Conservation (phyloP, 2,329 filamentous ascomycete species). For the Fusarium sublunatum region DNA sequence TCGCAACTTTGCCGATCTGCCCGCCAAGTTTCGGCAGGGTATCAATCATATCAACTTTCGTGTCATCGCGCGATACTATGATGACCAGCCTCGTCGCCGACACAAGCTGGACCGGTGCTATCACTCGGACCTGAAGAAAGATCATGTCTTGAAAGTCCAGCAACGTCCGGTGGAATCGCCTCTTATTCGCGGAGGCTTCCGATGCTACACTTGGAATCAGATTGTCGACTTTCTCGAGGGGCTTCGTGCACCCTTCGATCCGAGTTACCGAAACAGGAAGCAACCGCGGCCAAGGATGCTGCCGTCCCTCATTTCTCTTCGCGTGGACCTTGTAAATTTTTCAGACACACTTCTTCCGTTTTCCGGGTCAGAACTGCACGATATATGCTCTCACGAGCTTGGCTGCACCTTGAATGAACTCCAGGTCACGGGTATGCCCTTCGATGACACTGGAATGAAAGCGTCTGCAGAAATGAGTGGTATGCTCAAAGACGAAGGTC, state of each 20-base stretch:
- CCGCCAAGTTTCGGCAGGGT: slow-evolving; percentile 54
- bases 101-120: slow-evolving; percentile 58
- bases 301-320: slow-evolving; percentile 59
- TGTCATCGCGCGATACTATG: slow-evolving; percentile 66
- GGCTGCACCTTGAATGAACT: slow-evolving; percentile 65
- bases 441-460: slow-evolving; percentile 61
- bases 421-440: slow-evolving; percentile 63
- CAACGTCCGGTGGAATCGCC: slow-evolving; percentile 58
- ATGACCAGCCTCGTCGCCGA: slow-evolving; percentile 57
- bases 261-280: slow-evolving; percentile 51
- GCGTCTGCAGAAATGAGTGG: slow-evolving; percentile 61
- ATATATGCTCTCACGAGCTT: slow-evolving; percentile 64
- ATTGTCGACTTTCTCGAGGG: slow-evolving; percentile 64
- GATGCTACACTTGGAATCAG: slow-evolving; percentile 66
- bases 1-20: slow-evolving; percentile 61
- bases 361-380: slow-evolving; percentile 61
- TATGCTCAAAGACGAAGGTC: slow-evolving; percentile 64
- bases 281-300: slow-evolving; percentile 57
- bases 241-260: slow-evolving; percentile 63
- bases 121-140: slow-evolving; percentile 57
- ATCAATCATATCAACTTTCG: slow-evolving; percentile 63
- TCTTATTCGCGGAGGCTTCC: slow-evolving; percentile 63
- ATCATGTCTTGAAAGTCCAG: slow-evolving; percentile 56
- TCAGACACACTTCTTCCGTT: slow-evolving; percentile 58
- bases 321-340: slow-evolving; percentile 68